Conservation (phyloP, 2,329 filamentous ascomycete species). For the Colletotrichum tabaci region DNA sequence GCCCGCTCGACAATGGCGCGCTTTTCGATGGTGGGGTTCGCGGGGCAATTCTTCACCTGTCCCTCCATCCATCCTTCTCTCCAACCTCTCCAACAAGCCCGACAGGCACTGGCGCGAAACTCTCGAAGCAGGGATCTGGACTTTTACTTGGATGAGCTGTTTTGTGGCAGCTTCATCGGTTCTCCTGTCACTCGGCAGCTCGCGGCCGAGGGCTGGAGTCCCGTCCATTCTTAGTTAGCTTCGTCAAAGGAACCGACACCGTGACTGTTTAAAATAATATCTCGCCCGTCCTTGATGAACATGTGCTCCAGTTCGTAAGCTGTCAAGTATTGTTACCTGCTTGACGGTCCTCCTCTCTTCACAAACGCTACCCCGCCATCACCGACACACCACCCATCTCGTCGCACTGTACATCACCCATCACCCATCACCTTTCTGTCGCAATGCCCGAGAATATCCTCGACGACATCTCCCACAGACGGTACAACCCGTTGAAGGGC, state of each 20-base stretch:
- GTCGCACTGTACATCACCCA: background rate
- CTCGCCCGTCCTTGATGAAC: background rate
- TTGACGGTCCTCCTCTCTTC: background rate
- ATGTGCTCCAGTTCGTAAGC: background rate
- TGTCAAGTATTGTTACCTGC: background rate
- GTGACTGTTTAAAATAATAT: constrained; percentile 33
- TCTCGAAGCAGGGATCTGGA: constrained; percentile 29
- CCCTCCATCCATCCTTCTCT: constrained; percentile 1
- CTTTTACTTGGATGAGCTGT: constrained; percentile 40
- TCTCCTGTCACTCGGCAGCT: constrained; percentile 32
- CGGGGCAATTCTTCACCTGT: constrained; percentile 35
- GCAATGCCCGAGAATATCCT: constrained; percentile 83
- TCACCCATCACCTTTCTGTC: constrained; percentile 1
- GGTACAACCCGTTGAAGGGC: constrained; percentile 92
- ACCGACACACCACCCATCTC: background rate
- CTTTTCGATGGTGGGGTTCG: constrained; percentile 38
- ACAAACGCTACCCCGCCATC: constrained; percentile 36
- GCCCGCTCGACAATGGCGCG: constrained; percentile 25
- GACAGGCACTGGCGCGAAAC: constrained; percentile 5
- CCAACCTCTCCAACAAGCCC: constrained; percentile 10
- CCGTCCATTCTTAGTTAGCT: constrained; percentile 25
- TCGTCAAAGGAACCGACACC: constrained; percentile 10
- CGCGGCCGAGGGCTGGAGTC: constrained; percentile 28
- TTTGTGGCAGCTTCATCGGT: constrained; percentile 32
- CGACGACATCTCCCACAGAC: constrained; percentile 95